A percentile compares a stretch with the other conserved stretches of the same genome.
phyloP scores from a whole-genome alignment of 2,329 filamentous ascomycete genomes.

The Cordyceps javanica region DNA sequence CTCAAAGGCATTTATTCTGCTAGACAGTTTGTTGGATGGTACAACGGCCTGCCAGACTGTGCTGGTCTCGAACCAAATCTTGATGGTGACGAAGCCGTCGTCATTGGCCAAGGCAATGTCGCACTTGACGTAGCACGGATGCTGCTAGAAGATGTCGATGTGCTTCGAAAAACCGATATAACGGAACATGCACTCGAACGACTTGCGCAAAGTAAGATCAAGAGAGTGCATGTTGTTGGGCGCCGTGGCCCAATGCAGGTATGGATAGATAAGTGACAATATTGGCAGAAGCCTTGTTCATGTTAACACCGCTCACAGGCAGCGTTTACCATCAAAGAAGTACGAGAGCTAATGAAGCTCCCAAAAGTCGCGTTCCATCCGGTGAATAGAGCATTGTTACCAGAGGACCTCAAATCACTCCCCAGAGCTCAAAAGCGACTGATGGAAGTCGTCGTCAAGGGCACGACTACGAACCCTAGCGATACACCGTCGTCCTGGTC shows the following conservation, averaged over 20 bases:
- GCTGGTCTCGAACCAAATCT: constrained; percentile 67
- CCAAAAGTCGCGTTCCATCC: constrained; percentile 65
- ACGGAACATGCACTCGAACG: constrained; percentile 73
- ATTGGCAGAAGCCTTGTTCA: neutral
- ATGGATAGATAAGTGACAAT: constrained; percentile 22
- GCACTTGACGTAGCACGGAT: constrained; percentile 90
- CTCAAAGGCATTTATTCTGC: constrained; percentile 78
- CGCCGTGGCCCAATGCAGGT: constrained; percentile 84
- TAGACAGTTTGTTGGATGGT: constrained; percentile 94
- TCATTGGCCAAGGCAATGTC: constrained; percentile 95
- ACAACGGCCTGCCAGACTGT: constrained; percentile 88
- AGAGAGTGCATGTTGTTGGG: constrained; percentile 79
- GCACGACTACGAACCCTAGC: constrained; percentile 47
- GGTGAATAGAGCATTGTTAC: constrained; percentile 60
- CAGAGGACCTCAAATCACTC: constrained; percentile 59
- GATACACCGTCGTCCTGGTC: constrained; percentile 66
- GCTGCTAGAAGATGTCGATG: constrained; percentile 68
- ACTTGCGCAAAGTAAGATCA: constrained; percentile 66
- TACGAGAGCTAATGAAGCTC: constrained; percentile 79
- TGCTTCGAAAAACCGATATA: constrained; percentile 78
- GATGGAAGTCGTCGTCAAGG: constrained; percentile 75
- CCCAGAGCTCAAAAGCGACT: constrained; percentile 71
- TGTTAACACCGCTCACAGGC: constrained; percentile 45
- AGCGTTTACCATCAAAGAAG: constrained; percentile 91
- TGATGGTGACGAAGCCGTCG: constrained; percentile 71